Percentiles rank a stretch among this genome's conserved stretches.
These are phyloP conservation scores for Candida golubevii DNA, from an alignment of 805 yeast species.

Conservation along the genomic window DNA sequence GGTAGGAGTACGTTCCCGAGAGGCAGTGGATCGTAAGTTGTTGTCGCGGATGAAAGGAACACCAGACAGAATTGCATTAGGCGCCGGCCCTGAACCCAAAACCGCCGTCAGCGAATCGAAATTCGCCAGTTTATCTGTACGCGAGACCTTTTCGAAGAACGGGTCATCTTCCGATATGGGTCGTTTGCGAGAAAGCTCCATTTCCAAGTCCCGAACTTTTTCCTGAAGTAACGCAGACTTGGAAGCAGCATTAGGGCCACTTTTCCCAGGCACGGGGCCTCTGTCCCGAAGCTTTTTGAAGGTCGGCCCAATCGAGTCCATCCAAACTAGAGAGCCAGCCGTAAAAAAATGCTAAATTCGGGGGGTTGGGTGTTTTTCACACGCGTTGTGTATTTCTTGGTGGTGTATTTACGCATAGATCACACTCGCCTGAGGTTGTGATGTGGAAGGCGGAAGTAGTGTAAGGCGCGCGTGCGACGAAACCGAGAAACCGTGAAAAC, in stretches of 20 bases:
- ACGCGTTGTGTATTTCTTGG: no score
- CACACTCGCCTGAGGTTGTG: no score
- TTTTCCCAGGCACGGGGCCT: slow-evolving; percentile 19
- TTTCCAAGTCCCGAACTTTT: slow-evolving; percentile 5
- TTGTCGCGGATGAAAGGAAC: slow-evolving; percentile 14
- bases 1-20: slow-evolving; percentile 5
- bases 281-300: slow-evolving; percentile 23
- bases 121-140: slow-evolving; percentile 1
- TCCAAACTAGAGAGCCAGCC: neutral
- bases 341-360: neutral
- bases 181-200: slow-evolving; percentile 12
- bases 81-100: neutral
- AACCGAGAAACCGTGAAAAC: no score
- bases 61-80: neutral
- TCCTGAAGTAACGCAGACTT: slow-evolving; percentile 4
- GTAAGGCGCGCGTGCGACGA: no score
- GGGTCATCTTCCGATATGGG: slow-evolving; percentile 25
- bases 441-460: no score
- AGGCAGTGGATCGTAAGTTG: slow-evolving; percentile 12
- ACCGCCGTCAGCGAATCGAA: neutral
- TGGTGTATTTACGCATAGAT: no score
- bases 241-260: slow-evolving; percentile 1
- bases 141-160: slow-evolving; percentile 22
- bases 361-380: neutral
- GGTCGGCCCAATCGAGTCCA: slow-evolving; percentile 18